Evolutionary conservation across 306 rosid species (phyloP).

Genomic region (Arachis hypogaea): DNA sequence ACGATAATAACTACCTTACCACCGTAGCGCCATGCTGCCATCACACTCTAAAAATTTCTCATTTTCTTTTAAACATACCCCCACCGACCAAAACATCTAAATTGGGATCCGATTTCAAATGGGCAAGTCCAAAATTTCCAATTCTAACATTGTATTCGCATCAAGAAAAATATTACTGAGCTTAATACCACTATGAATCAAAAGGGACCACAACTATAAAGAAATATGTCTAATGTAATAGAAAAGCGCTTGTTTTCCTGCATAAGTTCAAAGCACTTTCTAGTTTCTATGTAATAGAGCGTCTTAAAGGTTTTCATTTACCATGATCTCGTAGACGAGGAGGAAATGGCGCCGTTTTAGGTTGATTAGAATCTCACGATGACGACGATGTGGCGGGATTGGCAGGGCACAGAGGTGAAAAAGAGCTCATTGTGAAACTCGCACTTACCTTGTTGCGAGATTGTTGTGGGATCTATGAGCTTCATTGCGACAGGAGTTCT

Average conservation of each 20-base stretch:
- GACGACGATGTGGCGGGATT: constrained; percentile 52
- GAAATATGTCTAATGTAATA: constrained; percentile 54
- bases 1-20: constrained; percentile 44
- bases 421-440: constrained; percentile 94
- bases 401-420: constrained; percentile 65
- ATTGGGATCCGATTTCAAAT: constrained; percentile 56
- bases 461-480: constrained; percentile 63
- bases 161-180: constrained; percentile 85
- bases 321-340: constrained; percentile 81
- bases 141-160: constrained; percentile 55
- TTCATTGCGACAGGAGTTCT: constrained; percentile 70
- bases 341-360: constrained; percentile 69
- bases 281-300: constrained; percentile 58
- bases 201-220: constrained; percentile 73
- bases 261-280: constrained; percentile 63
- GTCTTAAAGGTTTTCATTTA: constrained; percentile 82
- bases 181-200: constrained; percentile 87
- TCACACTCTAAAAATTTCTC: constrained; percentile 46
- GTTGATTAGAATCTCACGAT: constrained; percentile 76
- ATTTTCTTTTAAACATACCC: constrained; percentile 36
- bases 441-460: constrained; percentile 82
- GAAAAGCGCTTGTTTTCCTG: constrained; percentile 63
- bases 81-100: constrained; percentile 39
- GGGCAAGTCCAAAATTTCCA: constrained; percentile 84
- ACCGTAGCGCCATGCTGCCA: neutral